Evolutionary conservation across 2,329 filamentous ascomycete species (phyloP).

Genomic region (Pseudopyrenochaeta lycopersici): DNA sequence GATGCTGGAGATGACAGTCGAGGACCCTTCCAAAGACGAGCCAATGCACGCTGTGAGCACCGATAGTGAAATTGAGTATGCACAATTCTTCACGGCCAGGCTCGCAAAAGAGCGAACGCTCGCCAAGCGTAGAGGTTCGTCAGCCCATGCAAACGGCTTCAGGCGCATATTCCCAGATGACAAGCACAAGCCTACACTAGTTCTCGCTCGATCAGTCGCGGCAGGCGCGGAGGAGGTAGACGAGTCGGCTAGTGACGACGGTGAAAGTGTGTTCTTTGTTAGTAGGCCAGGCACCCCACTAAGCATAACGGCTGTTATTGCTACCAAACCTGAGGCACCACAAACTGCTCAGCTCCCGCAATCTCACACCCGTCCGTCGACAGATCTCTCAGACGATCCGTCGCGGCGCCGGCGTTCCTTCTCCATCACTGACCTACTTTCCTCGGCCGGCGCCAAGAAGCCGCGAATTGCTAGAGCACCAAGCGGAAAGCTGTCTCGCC

Average conservation of each 20-base stretch:
- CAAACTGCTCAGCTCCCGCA: slow-evolving; percentile 14
- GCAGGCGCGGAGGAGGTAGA: slow-evolving; percentile 45
- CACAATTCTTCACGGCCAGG: slow-evolving; percentile 50
- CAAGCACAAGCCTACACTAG: slow-evolving; percentile 57
- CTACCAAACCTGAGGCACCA: slow-evolving; percentile 30
- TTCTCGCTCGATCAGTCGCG: slow-evolving; percentile 55
- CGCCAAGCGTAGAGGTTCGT: slow-evolving; percentile 52
- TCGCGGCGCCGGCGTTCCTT: slow-evolving; percentile 57
- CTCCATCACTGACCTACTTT: slow-evolving; percentile 58
- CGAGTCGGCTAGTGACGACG: slow-evolving; percentile 48
- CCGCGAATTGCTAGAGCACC: slow-evolving; percentile 38
- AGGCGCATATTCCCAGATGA: slow-evolving; percentile 56
- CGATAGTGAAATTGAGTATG: slow-evolving; percentile 44
- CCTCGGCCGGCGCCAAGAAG: slow-evolving; percentile 47
- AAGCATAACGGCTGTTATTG: slow-evolving; percentile 39
- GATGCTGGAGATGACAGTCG: slow-evolving; percentile 38
- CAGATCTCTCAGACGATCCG: slow-evolving; percentile 31
- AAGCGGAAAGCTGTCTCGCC: slow-evolving; percentile 37
- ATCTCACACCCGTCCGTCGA: slow-evolving; percentile 24
- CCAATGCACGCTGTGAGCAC: slow-evolving; percentile 23
- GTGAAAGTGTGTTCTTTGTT: slow-evolving; percentile 50
- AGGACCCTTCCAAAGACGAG: slow-evolving; percentile 31
- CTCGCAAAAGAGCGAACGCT: slow-evolving; percentile 46
- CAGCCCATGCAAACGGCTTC: slow-evolving; percentile 48
- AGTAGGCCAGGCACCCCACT: slow-evolving; percentile 52